Percentiles rank a stretch among this genome's conserved stretches.
These are phyloP conservation scores for Rhizopus sp. DNA, from an alignment of 371 early-diverging fungal species.

Conservation along the genomic window DNA sequence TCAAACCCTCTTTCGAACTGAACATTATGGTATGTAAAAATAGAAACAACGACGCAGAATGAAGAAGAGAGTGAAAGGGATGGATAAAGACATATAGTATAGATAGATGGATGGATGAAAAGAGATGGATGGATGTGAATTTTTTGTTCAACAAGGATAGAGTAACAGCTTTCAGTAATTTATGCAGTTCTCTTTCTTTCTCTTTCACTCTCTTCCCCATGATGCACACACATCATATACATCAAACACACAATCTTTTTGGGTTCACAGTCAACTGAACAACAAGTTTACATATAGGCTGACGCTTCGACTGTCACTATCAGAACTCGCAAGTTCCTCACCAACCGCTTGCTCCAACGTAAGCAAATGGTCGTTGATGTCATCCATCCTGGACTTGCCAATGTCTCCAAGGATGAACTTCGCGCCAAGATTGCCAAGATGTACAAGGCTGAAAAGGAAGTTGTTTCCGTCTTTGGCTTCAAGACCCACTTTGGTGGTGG, in stretches of 20 bases:
- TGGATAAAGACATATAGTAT: not conserved
- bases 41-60: not conserved
- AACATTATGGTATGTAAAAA: constrained; percentile 29
- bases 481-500: constrained; percentile 98
- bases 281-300: constrained; percentile 43
- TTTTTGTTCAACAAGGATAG: not conserved
- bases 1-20: constrained; percentile 31
- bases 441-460: constrained; percentile 94
- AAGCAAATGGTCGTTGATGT: constrained; percentile 98
- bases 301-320: constrained; percentile 83
- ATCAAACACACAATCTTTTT: too few species aligned
- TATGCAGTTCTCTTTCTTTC: not conserved
- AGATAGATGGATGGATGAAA: constrained; percentile 22
- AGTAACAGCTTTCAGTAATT: not conserved
- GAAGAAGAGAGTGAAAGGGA: not conserved
- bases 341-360: constrained; percentile 97
- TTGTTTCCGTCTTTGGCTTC: constrained; percentile 94
- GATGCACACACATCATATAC: not conserved
- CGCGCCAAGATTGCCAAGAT: constrained; percentile 94
- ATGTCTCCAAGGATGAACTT: constrained; percentile 90
- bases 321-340: constrained; percentile 98
- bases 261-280: too few species aligned
- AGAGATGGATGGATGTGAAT: not conserved
- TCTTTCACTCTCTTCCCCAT: not conserved
- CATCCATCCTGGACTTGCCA: constrained; percentile 93